These are phyloP conservation scores for Aspergillus piperis DNA, from an alignment of 2,329 filamentous ascomycete species.

Conservation along the genomic window DNA sequence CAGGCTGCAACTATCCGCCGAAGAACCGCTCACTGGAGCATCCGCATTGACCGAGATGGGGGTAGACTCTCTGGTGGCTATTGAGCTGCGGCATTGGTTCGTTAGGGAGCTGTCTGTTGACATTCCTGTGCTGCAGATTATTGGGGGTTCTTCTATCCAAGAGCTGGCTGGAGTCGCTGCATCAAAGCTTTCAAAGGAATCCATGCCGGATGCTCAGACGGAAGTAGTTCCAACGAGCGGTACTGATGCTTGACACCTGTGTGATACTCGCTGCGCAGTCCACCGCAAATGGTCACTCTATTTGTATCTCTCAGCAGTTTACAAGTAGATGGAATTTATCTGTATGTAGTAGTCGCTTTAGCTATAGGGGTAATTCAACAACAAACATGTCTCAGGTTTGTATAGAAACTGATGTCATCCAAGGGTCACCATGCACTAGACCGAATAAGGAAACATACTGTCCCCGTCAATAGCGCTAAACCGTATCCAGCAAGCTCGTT, in stretches of 20 bases:
- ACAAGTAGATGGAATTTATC: too few relatives aligned
- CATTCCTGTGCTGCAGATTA: neutral
- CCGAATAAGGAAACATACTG: neutral
- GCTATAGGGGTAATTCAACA: neutral
- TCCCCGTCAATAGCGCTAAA: neutral
- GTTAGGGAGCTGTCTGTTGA: slow-evolving; percentile 3
- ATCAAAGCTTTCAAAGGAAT: neutral
- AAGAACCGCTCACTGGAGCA: neutral
- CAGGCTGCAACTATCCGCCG: neutral
- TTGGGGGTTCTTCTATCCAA: neutral
- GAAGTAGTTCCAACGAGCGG: neutral
- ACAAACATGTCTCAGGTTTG: neutral
- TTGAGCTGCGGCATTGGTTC: slow-evolving; percentile 4
- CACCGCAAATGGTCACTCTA: too few relatives aligned
- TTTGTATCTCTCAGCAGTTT: too few relatives aligned
- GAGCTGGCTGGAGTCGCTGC: neutral
- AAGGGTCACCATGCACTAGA: neutral
- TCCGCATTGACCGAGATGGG: neutral
- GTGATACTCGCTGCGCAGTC: too few relatives aligned
- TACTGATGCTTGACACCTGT: neutral
- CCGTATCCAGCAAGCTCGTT: neutral
- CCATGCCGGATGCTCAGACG: neutral
- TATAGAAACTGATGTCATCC: neutral
- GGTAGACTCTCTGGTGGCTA: slow-evolving; percentile 6
- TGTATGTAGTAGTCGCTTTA: too few relatives aligned